phyloP scores from a whole-genome alignment of 1,284 basidiomycete species.

The Lentinus polychrous region DNA sequence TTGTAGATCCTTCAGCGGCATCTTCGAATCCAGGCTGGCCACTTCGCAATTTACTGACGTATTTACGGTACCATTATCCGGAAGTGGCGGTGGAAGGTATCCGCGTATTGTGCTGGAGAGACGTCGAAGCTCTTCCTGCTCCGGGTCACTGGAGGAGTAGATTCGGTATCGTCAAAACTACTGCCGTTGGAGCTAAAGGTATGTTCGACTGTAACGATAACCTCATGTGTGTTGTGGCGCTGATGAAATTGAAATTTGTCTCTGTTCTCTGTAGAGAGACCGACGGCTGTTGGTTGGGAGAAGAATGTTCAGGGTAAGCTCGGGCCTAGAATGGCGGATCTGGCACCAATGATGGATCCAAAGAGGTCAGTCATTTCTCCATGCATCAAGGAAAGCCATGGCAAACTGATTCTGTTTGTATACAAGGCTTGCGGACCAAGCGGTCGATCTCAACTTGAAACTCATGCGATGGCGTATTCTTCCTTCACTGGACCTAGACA shows the following conservation, averaged over 20 bases:
- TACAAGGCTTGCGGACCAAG: conserved; percentile 85
- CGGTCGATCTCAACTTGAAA: conserved; percentile 94
- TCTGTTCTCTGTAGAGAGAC: conserved; percentile 34
- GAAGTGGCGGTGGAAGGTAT: conserved; percentile 38
- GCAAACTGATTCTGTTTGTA: not conserved
- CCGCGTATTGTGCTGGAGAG: conserved; percentile 74
- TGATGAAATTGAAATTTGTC: too few relatives aligned
- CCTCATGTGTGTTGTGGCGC: not conserved
- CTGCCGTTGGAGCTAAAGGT: conserved; percentile 12
- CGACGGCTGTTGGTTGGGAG: conserved; percentile 89
- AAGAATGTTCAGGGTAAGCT: conserved; percentile 82
- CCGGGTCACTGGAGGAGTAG: conserved; percentile 53
- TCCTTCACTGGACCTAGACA: conserved; percentile 84
- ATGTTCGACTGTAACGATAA: too few relatives aligned
- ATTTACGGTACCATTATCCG: conserved; percentile 56
- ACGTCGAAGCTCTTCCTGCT: conserved; percentile 39
- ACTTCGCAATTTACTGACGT: conserved; percentile 85
- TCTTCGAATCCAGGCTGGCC: conserved; percentile 88
- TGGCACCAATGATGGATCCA: conserved; percentile 96
- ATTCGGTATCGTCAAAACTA: conserved; percentile 43
- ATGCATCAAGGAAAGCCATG: not conserved
- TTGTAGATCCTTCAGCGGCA: conserved; percentile 84
- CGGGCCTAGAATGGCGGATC: conserved; percentile 82
- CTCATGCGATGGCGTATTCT: conserved; percentile 98
- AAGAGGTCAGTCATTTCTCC: conserved; percentile 42